Conservation (phyloP, 1,284 basidiomycete genomes). For the Peniophora sp. region DNA sequence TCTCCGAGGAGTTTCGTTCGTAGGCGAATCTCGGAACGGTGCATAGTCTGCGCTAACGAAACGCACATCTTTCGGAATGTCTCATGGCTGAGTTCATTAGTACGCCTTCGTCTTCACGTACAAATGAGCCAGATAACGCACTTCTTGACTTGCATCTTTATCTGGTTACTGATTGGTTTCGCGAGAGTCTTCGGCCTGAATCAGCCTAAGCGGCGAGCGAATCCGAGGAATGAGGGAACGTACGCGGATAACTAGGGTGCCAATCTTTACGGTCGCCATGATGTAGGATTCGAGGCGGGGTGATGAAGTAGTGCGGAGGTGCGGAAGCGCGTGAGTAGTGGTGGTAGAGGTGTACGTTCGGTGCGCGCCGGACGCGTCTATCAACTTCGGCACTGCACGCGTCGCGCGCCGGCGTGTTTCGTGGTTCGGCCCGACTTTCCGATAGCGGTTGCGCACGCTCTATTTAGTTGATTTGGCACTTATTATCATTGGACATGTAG, state of each 20-base stretch:
- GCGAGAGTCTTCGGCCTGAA: constrained; percentile 9
- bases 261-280: constrained; percentile 14
- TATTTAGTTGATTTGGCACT: too few species aligned
- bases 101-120: not conserved
- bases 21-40: constrained; percentile 70
- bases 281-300: not conserved
- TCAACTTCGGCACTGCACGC: too few species aligned
- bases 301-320: too few species aligned
- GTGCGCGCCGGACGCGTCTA: too few species aligned
- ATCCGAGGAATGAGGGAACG: not conserved
- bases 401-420: too few species aligned
- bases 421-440: too few species aligned
- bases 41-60: constrained; percentile 73
- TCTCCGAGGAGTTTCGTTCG: constrained; percentile 79
- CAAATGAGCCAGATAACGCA: not conserved
- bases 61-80: constrained; percentile 73
- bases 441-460: too few species aligned
- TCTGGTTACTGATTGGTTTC: constrained; percentile 12
- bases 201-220: not conserved
- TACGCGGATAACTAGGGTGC: constrained; percentile 13
- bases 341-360: too few species aligned
- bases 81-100: constrained; percentile 50
- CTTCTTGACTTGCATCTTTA: constrained; percentile 13
- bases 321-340: too few species aligned
- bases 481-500: too few species aligned